A percentile compares a stretch with the other conserved stretches of the same genome.
phyloP scores from a whole-genome alignment of 2,329 filamentous ascomycete species.

The Fragosphaeria purpurea region DNA sequence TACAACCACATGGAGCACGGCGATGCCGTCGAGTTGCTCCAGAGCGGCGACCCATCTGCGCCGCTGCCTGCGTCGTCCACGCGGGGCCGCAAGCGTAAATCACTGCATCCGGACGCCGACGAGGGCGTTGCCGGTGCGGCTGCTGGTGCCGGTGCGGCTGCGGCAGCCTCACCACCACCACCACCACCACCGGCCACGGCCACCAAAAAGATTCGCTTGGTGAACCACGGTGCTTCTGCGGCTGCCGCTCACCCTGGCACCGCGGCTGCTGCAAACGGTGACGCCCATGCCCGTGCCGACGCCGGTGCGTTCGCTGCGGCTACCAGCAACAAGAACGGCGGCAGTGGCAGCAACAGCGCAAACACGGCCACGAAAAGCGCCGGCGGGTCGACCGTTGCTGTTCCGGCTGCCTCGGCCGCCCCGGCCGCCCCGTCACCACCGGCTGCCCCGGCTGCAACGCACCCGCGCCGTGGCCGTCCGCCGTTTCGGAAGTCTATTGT shows the following conservation, averaged over 20 bases:
- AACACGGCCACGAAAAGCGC: neutral
- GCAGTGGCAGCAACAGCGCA: neutral
- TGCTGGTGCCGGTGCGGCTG: constrained; percentile 19
- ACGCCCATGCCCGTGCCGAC: neutral
- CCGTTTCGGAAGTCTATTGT: neutral
- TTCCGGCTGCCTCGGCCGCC: neutral
- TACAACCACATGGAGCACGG: constrained; percentile 47
- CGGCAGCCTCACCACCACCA: constrained; percentile 9
- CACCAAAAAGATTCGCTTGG: constrained; percentile 27
- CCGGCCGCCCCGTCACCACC: neutral
- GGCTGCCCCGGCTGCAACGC: neutral
- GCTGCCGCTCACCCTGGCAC: neutral
- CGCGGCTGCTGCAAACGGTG: neutral
- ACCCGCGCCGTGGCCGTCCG: constrained; percentile 5
- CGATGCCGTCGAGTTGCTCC: constrained; percentile 16
- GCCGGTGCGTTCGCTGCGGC: neutral
- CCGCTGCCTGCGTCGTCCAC: neutral
- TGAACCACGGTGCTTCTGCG: constrained; percentile 6
- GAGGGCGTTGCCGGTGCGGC: constrained; percentile 14
- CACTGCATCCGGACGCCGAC: constrained; percentile 2
- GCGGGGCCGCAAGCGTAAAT: constrained; percentile 24
- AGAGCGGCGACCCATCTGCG: constrained; percentile 1
- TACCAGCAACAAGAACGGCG: neutral
- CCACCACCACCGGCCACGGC: constrained; percentile 18
- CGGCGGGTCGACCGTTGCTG: neutral